These are phyloP conservation scores for Diplodia sapinea DNA, from an alignment of 2,329 filamentous ascomycete genomes.

Conservation along the genomic window DNA sequence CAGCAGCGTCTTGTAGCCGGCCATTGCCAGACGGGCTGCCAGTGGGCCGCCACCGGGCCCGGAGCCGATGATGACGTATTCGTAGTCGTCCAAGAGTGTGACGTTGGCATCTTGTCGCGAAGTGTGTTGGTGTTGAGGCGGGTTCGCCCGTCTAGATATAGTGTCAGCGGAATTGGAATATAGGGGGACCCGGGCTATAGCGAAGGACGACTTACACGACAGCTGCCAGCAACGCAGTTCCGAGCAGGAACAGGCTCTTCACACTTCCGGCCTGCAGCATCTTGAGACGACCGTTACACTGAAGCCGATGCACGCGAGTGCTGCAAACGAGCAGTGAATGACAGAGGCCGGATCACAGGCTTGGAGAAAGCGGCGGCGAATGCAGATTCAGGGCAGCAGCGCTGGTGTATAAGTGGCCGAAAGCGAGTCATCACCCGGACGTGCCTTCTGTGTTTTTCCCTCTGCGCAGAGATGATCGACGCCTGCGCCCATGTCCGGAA, in stretches of 20 bases:
- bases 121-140: constrained; percentile 1
- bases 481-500: constrained; percentile 2
- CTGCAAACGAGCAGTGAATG: background rate
- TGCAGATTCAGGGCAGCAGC: background rate
- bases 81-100: constrained; percentile 51
- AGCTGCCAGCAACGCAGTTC: background rate
- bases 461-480: background rate
- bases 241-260: constrained; percentile 2
- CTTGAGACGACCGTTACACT: background rate
- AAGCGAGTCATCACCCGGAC: background rate
- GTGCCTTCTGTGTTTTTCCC: background rate
- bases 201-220: background rate
- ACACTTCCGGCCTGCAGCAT: background rate
- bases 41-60: constrained; percentile 65
- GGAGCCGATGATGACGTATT: constrained; percentile 67
- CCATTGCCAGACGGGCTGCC: constrained; percentile 63
- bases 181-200: background rate
- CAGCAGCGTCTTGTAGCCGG: constrained; percentile 65
- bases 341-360: background rate
- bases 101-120: background rate
- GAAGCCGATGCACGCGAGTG: background rate
- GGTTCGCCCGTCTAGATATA: background rate
- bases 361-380: background rate
- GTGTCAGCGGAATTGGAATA: background rate
- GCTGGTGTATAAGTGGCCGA: background rate